Evolutionary conservation across 345 rosid species (phyloP), one percentile per base, ranked within the genome.

Genomic region (Gossypium longicalyx): DNA sequence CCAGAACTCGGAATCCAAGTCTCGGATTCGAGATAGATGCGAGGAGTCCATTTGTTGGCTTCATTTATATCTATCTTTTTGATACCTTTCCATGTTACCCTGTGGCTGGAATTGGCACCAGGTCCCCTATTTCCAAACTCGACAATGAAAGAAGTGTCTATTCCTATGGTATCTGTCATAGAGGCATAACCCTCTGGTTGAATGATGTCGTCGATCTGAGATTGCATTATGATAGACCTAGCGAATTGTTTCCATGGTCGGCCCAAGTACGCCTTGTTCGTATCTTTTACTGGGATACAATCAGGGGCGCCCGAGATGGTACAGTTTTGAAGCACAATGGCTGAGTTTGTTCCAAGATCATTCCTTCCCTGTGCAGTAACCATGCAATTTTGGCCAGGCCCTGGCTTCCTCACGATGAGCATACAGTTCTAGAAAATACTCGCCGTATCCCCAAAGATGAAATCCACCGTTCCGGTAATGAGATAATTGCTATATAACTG

Each of bases 211-310:
- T 83, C 90, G 3, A 93, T 82, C 45, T 62, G 52, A 2, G 91
- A 82, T 45, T 84, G 84, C 87, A 89, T 85, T 74, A 87, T 62
- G 38, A 93, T 68, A 1, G 93, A 86, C 76, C 85, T 86, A 7
- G 98, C 81, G 77, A 38, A 87, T 69, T 62, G 29, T 58, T 81
- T 85, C 93, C 91, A 87, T 2, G 98, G 98, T 2, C 98, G 86
- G 2, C 94, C 97, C 0, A 93, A 88, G 79, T 85, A 91, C 0
- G 90, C 87, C 73, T 83, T 85, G 83, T 48, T 82, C 19, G 1
- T 49, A 7, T 75, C 19, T 59, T 85, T 86, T 15, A 87, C 82
- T 0, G 86, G 81, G 7, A 73, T 25, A 77, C 83, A 89, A 0
- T 72, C 85, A 22, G 0, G 74, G 0, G 84, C 85, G 1, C 87